Conservation (phyloP, 73 alveolate genomes). For the Paraurostyla sp. region DNA sequence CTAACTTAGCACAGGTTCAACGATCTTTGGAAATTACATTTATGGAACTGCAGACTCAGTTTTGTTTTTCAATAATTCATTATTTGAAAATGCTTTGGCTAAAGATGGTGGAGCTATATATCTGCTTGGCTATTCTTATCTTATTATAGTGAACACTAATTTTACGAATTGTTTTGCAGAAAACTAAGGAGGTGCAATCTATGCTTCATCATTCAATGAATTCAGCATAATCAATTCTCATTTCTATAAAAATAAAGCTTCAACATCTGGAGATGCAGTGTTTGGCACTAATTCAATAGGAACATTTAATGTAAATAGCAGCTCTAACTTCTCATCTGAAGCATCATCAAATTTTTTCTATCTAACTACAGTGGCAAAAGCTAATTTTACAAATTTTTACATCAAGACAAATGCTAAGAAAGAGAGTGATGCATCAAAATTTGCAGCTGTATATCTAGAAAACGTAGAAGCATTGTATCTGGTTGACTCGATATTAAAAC, state of each 20-base stretch:
- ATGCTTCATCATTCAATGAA: conserved; percentile 19
- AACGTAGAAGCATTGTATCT: neutral
- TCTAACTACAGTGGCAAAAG: neutral
- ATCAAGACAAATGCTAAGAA: neutral
- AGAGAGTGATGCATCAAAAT: neutral
- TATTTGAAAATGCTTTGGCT: neutral
- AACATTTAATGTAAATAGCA: neutral
- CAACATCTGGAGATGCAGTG: neutral
- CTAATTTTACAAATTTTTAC: neutral
- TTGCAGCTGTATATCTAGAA: neutral
- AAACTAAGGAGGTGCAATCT: conserved; percentile 36
- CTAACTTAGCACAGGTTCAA: neutral
- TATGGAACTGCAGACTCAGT: neutral
- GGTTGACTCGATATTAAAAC: neutral
- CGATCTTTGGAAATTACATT: conserved; percentile 27
- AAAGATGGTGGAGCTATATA: conserved; percentile 47
- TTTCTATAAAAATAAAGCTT: neutral
- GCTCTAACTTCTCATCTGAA: neutral
- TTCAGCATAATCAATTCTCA: neutral
- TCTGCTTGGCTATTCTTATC: conserved; percentile 14
- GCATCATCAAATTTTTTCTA: neutral
- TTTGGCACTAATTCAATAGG: neutral
- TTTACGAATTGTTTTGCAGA: neutral
- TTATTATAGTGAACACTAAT: neutral
- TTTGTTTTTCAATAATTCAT: neutral